These are phyloP conservation scores for Rhizoclosmatium sp. DNA, from an alignment of 192 early-diverging fungal genomes.

Conservation along the genomic window DNA sequence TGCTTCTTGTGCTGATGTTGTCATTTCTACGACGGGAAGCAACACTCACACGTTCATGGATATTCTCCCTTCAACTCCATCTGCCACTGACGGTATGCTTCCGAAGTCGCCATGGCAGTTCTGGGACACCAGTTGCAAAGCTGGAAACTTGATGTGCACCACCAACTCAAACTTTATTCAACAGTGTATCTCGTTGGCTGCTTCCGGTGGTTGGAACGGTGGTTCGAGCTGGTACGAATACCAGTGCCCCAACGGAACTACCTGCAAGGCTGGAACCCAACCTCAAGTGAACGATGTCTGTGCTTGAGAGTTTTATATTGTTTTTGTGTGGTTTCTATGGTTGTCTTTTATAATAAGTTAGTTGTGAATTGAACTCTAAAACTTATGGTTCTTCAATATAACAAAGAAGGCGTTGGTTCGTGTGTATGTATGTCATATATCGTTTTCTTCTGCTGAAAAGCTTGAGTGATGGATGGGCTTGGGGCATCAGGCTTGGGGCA, in stretches of 20 bases:
- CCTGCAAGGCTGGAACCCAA: background rate
- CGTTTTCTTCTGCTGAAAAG: too few species aligned
- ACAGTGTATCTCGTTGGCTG: constrained; percentile 12
- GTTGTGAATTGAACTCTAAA: too few species aligned
- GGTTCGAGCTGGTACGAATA: constrained; percentile 7
- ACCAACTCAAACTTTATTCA: constrained; percentile 1
- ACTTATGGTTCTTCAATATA: too few species aligned
- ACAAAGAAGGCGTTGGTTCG: too few species aligned
- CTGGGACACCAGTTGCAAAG: background rate
- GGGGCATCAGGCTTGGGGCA: too few species aligned
- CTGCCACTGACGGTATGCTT: background rate
- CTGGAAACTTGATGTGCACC: background rate
- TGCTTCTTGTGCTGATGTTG: background rate
- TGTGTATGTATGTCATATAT: too few species aligned
- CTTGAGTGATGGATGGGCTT: too few species aligned
- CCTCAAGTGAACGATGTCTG: too few species aligned
- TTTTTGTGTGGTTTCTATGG: too few species aligned
- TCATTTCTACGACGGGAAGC: background rate
- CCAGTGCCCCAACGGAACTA: constrained; percentile 2
- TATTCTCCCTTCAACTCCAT: background rate
- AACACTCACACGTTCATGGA: constrained; percentile 5
- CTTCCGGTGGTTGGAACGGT: constrained; percentile 8
- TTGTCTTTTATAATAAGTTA: too few species aligned
- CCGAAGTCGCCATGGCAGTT: constrained; percentile 22
- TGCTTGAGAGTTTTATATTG: too few species aligned